These are phyloP conservation scores for Alternaria conjuncta DNA, from an alignment of 2,329 filamentous ascomycete genomes.

Conservation along the genomic window DNA sequence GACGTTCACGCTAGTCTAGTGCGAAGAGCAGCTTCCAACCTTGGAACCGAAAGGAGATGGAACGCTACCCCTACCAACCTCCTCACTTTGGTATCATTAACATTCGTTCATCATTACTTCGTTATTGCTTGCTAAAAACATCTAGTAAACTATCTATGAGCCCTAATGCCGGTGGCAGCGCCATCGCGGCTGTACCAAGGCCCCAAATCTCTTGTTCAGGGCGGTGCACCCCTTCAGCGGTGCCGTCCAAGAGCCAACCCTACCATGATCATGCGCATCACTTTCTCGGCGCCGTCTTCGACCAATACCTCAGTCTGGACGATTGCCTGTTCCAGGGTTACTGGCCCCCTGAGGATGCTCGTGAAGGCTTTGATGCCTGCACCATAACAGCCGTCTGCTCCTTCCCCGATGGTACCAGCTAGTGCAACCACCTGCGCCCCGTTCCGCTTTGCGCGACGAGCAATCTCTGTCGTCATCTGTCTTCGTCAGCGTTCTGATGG, in stretches of 20 bases:
- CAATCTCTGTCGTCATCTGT: slow-evolving; percentile 61
- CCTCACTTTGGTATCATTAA: not conserved
- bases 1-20: not conserved
- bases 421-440: slow-evolving; percentile 55
- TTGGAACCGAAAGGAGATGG: not conserved
- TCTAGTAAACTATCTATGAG: not conserved
- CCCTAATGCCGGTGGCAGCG: not conserved
- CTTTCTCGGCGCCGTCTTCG: slow-evolving; percentile 47
- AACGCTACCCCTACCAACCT: not conserved
- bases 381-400: slow-evolving; percentile 35
- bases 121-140: not conserved
- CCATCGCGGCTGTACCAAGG: slow-evolving; percentile 7
- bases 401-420: slow-evolving; percentile 39
- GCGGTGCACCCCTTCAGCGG: slow-evolving; percentile 7
- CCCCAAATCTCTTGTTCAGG: slow-evolving; percentile 4
- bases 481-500: not conserved
- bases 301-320: slow-evolving; percentile 43
- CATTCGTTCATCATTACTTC: not conserved
- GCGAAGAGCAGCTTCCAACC: not conserved
- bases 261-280: slow-evolving; percentile 48
- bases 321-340: slow-evolving; percentile 45
- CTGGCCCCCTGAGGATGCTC: slow-evolving; percentile 44
- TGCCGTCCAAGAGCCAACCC: slow-evolving; percentile 34
- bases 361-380: slow-evolving; percentile 47
- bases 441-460: slow-evolving; percentile 54